A percentile compares a stretch with the other conserved stretches of the same genome.
These are phyloP conservation scores for Ophiostoma himal-ulmi DNA, from an alignment of 2,329 filamentous ascomycete genomes.

Conservation along the genomic window DNA sequence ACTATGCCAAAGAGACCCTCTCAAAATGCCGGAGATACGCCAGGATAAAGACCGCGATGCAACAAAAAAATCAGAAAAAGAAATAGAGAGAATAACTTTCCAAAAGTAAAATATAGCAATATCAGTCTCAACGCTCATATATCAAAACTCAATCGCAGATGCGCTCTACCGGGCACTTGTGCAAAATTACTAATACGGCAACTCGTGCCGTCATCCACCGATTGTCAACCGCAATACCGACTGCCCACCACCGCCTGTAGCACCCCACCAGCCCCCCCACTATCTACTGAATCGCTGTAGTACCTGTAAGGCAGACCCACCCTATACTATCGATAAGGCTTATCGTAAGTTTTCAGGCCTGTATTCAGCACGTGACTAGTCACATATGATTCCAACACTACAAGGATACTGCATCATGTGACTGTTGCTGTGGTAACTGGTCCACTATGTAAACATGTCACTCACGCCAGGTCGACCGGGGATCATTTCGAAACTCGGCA, in stretches of 20 bases:
- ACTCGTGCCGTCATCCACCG: neutral
- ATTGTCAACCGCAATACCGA: neutral
- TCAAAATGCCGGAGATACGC: neutral
- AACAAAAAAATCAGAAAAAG: neutral
- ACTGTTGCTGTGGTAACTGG: constrained; percentile 21
- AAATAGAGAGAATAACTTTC: too few species aligned
- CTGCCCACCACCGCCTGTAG: neutral
- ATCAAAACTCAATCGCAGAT: neutral
- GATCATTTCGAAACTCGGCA: constrained; percentile 17
- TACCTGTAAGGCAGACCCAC: neutral
- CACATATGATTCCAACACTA: neutral
- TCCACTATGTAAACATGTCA: constrained; percentile 23
- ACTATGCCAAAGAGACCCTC: neutral
- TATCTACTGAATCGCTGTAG: neutral
- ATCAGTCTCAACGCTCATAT: neutral
- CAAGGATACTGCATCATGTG: neutral
- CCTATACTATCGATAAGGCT: neutral
- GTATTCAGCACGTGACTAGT: neutral
- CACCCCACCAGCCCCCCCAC: neutral
- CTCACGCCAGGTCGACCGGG: constrained; percentile 12
- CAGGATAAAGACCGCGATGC: neutral
- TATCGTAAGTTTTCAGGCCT: neutral
- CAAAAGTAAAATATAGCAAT: neutral
- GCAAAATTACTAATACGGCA: constrained; percentile 6
- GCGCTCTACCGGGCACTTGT: neutral